Conservation (phyloP, 495 filamentous ascomycete genomes). For the Aspergillus sclerotioniger region DNA sequence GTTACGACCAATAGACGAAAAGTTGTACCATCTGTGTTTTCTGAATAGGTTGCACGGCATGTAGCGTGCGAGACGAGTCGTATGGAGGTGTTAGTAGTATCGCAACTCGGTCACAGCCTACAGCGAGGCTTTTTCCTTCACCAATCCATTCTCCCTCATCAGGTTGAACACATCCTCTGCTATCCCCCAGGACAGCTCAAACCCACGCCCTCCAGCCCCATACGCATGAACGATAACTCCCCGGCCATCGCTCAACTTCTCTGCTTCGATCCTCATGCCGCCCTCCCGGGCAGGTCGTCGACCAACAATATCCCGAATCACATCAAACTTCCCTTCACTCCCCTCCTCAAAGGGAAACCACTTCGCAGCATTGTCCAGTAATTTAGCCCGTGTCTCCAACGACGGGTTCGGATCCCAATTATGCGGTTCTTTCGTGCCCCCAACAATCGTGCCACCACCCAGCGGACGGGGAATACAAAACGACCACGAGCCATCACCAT, state of each 20-base stretch:
- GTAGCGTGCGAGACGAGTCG: not conserved
- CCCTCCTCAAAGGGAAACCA: constrained; percentile 44
- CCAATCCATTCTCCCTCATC: constrained; percentile 31
- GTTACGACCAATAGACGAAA: not conserved
- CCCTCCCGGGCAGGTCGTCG: constrained; percentile 44
- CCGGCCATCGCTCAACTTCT: constrained; percentile 25
- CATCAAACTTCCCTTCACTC: constrained; percentile 40
- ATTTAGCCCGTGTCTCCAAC: constrained; percentile 39
- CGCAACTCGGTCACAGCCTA: constrained; percentile 10
- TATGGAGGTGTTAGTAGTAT: not conserved
- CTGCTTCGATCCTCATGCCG: constrained; percentile 43
- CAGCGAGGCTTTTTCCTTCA: constrained; percentile 28
- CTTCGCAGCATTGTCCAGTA: constrained; percentile 46
- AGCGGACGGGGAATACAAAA: constrained; percentile 60
- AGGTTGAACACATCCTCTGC: constrained; percentile 37
- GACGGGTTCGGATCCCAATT: constrained; percentile 54
- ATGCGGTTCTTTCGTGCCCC: constrained; percentile 60
- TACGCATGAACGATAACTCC: constrained; percentile 59
- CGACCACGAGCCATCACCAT: constrained; percentile 57
- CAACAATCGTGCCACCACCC: constrained; percentile 60
- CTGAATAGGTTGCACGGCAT: not conserved
- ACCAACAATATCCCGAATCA: constrained; percentile 47
- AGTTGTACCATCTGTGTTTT: not conserved
- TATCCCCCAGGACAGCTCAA: constrained; percentile 43
- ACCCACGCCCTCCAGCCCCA: constrained; percentile 61